These are phyloP conservation scores for Bryum argenteum DNA, from an alignment of 225 moss, liverwort and hornwort genomes.

Conservation along the genomic window DNA sequence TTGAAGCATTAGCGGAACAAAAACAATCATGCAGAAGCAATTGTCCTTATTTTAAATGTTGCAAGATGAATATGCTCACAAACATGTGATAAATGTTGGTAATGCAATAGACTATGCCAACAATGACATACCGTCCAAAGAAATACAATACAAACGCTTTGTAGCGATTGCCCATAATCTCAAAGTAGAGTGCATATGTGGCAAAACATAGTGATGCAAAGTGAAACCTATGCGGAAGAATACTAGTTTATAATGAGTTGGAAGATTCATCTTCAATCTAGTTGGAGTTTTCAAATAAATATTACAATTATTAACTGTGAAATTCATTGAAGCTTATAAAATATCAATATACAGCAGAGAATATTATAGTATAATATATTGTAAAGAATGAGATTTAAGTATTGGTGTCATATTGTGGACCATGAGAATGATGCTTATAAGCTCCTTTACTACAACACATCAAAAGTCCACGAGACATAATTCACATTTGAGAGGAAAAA, in stretches of 20 bases:
- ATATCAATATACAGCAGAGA: too few relatives aligned
- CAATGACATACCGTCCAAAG: slow-evolving; percentile 72
- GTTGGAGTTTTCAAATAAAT: background rate
- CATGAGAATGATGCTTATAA: too few relatives aligned
- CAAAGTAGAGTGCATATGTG: slow-evolving; percentile 48
- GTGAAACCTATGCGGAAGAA: slow-evolving; percentile 43
- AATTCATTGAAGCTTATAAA: background rate
- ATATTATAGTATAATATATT: too few relatives aligned
- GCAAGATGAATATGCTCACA: background rate
- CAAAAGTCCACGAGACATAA: too few relatives aligned
- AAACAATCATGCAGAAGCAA: background rate
- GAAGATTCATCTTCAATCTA: background rate
- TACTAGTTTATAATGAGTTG: slow-evolving; percentile 17
- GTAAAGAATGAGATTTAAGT: too few relatives aligned
- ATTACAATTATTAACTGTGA: background rate
- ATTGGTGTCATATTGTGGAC: too few relatives aligned
- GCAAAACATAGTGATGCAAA: slow-evolving; percentile 75
- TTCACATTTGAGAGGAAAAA: too few relatives aligned
- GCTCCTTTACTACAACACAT: too few relatives aligned
- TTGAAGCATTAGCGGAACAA: background rate
- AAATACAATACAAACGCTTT: slow-evolving; percentile 79
- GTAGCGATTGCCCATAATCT: slow-evolving; percentile 67
- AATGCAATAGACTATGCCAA: slow-evolving; percentile 43
- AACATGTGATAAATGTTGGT: background rate
- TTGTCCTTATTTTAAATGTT: background rate